Conservation (phyloP, 495 filamentous ascomycete genomes). For the Aspergillus bridgeri region DNA sequence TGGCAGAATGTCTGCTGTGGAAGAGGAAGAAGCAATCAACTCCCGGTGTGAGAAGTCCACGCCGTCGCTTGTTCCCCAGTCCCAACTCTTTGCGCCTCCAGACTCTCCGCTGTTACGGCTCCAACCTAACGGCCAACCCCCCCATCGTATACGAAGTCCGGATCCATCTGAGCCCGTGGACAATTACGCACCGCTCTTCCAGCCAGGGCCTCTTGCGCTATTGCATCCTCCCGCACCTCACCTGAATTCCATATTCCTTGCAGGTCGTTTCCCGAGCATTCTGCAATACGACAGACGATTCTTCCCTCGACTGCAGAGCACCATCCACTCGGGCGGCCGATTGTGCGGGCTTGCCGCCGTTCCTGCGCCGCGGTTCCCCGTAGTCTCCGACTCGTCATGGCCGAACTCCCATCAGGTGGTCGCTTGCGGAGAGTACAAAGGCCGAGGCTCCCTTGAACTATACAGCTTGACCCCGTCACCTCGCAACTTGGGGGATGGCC, state of each 20-base stretch:
- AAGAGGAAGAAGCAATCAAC: conserved; percentile 43
- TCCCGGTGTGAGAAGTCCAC: conserved; percentile 38
- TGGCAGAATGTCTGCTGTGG: conserved; percentile 49
- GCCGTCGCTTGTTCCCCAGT: conserved; percentile 24
- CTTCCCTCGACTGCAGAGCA: conserved; percentile 73
- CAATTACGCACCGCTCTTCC: conserved; percentile 69
- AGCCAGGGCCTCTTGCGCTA: conserved; percentile 79
- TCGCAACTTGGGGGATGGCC: conserved; percentile 15
- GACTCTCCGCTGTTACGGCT: conserved; percentile 40
- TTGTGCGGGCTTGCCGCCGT: conserved; percentile 74
- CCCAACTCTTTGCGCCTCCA: conserved; percentile 33
- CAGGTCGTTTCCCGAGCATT: conserved; percentile 86
- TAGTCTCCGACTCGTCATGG: conserved; percentile 47
- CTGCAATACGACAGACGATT: conserved; percentile 84
- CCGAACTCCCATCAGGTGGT: conserved; percentile 62
- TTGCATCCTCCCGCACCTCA: conserved; percentile 64
- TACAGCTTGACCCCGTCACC: conserved; percentile 58
- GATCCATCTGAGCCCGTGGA: conserved; percentile 36
- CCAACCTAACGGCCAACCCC: conserved; percentile 37
- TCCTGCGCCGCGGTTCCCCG: conserved; percentile 56
- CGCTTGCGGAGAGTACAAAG: conserved; percentile 92
- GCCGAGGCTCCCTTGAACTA: conserved; percentile 85
- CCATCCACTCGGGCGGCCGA: conserved; percentile 78
- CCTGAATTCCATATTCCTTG: conserved; percentile 53
- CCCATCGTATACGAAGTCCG: conserved; percentile 43